Evolutionary conservation across 2,329 filamentous ascomycete genomes (phyloP).

Genomic region (Colletotrichum godetiae): DNA sequence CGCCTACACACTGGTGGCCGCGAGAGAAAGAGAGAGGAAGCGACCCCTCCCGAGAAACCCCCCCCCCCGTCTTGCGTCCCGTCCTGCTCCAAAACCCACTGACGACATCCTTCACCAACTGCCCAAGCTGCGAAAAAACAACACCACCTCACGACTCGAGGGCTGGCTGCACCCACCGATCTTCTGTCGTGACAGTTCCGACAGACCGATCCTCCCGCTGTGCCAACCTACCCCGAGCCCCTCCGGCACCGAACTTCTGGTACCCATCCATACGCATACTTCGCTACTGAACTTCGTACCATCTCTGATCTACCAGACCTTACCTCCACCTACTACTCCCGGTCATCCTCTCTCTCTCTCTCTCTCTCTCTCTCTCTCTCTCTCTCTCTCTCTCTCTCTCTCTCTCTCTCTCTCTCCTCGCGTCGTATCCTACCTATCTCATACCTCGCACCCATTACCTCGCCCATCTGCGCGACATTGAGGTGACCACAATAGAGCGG

Average conservation of each 20-base stretch:
- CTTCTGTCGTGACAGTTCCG: constrained; percentile 34
- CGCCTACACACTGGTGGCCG: neutral
- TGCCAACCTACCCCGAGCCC: constrained; percentile 26
- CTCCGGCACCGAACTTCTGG: constrained; percentile 28
- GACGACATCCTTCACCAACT: constrained; percentile 35
- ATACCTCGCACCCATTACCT: neutral
- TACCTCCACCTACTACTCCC: neutral
- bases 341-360: neutral
- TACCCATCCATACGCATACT: constrained; percentile 9
- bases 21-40: constrained; percentile 9
- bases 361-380: neutral
- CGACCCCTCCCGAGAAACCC: constrained; percentile 29
- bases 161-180: constrained; percentile 34
- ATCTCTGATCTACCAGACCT: neutral
- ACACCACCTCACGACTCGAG: constrained; percentile 29
- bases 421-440: neutral
- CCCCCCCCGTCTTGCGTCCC: constrained; percentile 20
- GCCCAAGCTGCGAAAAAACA: constrained; percentile 31
- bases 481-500: neutral
- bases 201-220: constrained; percentile 31
- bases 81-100: constrained; percentile 33
- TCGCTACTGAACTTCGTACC: neutral
- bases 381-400: neutral
- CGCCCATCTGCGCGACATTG: neutral
- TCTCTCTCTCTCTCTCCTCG: neutral